Evolutionary conservation across 495 filamentous ascomycete species (phyloP), one percentile per base, ranked within the genome.

Genomic region (Penicillium subrubescens): DNA sequence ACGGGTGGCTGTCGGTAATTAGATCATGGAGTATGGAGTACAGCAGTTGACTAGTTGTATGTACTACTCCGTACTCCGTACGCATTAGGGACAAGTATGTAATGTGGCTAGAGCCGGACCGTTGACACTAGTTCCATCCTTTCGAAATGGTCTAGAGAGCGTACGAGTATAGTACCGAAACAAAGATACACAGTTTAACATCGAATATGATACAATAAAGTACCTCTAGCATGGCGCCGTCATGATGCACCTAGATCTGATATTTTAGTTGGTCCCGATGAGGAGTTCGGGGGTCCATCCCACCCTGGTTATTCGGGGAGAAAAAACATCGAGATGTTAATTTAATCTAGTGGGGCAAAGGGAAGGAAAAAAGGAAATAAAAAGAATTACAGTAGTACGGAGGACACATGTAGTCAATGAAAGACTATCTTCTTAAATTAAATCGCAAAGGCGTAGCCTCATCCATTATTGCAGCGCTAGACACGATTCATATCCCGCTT

Each of bases 251-350:
- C 43, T 37, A 71, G 71, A 73, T 73, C 71, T 71, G 59, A 63
- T 63, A 64, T 19, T 19, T 29, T 53, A 62, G 57, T 35, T 46
- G 56, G 55, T 48, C 55, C 59, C 71, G 71, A 73, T 73, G 68
- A 67, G 66, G 60, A 67, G 71, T 69, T 73, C 68, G 66, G 64
- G 50, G 58, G 52, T 59, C 67, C 48, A 63, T 67, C 37, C 61
- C 33, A 56, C 53, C 63, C 63, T 67, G 57, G 54, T 61, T 53
- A 19, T 33, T 44, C 50, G 23, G 15, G 14, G 44, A 55, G 25
- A 56, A 56, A 56, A 56, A 48, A 59, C 50, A 61, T 58, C 57
- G 43, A 66, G 63, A 60, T 69, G 54, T 43, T 51, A 55, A 59
- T 39, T 52, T 39, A 41, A 41, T 54, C 39, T 43, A 62, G 51